Evolutionary conservation across 2,329 filamentous ascomycete species (phyloP), one percentile per base, ranked within the genome.

Genomic region (Colletotrichum karsti): DNA sequence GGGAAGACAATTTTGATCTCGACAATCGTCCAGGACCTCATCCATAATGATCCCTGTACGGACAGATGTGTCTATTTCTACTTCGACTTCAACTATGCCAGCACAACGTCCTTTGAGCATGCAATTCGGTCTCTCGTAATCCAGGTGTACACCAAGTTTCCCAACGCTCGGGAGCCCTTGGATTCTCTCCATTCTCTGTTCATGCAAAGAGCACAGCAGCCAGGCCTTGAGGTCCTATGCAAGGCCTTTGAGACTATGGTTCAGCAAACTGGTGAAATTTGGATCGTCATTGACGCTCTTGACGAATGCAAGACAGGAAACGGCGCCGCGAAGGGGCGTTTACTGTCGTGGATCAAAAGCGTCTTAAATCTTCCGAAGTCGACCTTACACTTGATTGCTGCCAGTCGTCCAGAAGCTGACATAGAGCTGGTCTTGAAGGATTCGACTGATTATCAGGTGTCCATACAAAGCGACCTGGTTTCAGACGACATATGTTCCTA

Each of bases 201-300:
- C 15, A 39, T 13, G n/a, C 7, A 7, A 15, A 10, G 5, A 26
- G n/a, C 20, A 30, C 13, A 18, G 28, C 56, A 60, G 7, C 56
- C 44, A 1, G 39, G 22, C 13, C 37, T 10, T 13, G 24, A 54
- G 22, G 20, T 5, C 3, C 15, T 74, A 3, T 35, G 63, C 8
- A 48, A 74, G 22, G 67, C 44, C 8, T 74, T 80, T 22, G 50
- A 75, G 4, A 41, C 72, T 1, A 65, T 71, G 20, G 50, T 73
- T 20, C 55, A 33, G 3, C 24, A 73, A 10, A 75, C 77, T 13
- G 60, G 57, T 2, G 67, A 63, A 22, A 46, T 63, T 7, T 48
- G n/a, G n/a, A 57, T 74, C 22, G 50, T 73, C 10, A 44, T 75
- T 0, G 73, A 76, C n/a, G 74, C 73, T 7, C 48, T 76, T 10